Evolutionary conservation across 2,329 filamentous ascomycete species (phyloP), one percentile per base, ranked within the genome.

Genomic region (Cladosporium sp.): DNA sequence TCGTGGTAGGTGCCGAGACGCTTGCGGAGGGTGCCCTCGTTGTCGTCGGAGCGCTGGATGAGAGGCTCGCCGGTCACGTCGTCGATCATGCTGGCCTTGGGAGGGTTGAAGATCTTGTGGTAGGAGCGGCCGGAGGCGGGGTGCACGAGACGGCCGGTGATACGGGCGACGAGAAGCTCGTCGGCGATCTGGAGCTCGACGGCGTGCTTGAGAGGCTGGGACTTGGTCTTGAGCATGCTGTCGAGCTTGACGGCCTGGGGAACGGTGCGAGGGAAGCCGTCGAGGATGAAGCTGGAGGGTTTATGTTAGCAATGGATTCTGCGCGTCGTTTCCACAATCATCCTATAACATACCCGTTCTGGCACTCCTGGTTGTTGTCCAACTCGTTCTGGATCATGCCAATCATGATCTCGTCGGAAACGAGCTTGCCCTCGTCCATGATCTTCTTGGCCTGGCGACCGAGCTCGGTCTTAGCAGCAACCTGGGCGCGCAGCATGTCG

Each of bases 381-480:
- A 99, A 84, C 83, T 99, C 93, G 75, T 88, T 89, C 86, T 94
- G 93, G 82, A 99, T 99, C 94, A 99, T 99, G 78, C 93, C 92
- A 76, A 99, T 90, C 85, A 99, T 93, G 74, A 99, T 99, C 74
- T 97, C 93, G 77, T 99, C 94, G 76, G 92, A 96, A 75, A 99
- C 94, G 60, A 99, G 86, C 68, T 93, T 93, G 70, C 94, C 94
- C 75, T 93, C 89, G 74, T 99, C 94, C 94, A 99, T 99, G 77
- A 99, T 99, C 87, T 97, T 97, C 88, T 99, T 99, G 66, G 94
- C 94, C 82, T 97, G 92, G 73, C 89, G 86, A 69, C 94, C 94
- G 65, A 99, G 86, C 61, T 89, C 79, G 59, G 94, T 99, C 87
- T 97, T 97, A 81, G 96, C 95, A 66, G 93, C 89, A 73, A 99